phyloP scores from a whole-genome alignment of 2,329 filamentous ascomycete species.

The Fusarium sp. region DNA sequence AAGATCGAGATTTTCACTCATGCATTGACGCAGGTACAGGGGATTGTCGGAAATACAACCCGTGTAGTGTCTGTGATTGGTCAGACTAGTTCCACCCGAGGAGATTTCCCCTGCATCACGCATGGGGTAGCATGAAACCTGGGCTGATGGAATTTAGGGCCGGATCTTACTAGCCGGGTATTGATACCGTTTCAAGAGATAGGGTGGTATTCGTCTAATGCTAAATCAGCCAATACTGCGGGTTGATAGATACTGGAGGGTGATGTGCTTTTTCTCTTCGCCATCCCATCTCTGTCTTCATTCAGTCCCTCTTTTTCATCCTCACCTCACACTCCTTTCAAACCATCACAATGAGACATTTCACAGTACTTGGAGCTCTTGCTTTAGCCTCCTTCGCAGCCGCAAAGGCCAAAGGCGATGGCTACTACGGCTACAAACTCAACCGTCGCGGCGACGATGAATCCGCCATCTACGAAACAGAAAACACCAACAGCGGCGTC shows the following conservation, averaged over 20 bases:
- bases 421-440: slow-evolving; percentile 27
- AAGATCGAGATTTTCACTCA: slow-evolving; percentile 23
- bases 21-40: slow-evolving; percentile 25
- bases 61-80: neutral
- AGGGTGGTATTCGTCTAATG: neutral
- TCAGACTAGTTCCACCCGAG: neutral
- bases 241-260: neutral
- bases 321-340: neutral
- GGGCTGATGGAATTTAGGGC: slow-evolving; percentile 1
- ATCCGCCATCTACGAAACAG: slow-evolving; percentile 29
- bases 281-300: neutral
- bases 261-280: slow-evolving; percentile 7
- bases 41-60: slow-evolving; percentile 4
- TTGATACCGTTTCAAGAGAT: slow-evolving; percentile 18
- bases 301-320: neutral
- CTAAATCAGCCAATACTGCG: neutral
- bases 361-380: slow-evolving; percentile 8
- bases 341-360: slow-evolving; percentile 11
- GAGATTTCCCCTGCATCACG: slow-evolving; percentile 19
- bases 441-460: slow-evolving; percentile 25
- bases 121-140: slow-evolving; percentile 18
- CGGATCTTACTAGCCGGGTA: slow-evolving; percentile 5
- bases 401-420: slow-evolving; percentile 24
- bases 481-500: slow-evolving; percentile 26
- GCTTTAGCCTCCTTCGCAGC: slow-evolving; percentile 5